Conservation (phyloP, 225 moss, liverwort and hornwort species). For the Straminergon stramineum region DNA sequence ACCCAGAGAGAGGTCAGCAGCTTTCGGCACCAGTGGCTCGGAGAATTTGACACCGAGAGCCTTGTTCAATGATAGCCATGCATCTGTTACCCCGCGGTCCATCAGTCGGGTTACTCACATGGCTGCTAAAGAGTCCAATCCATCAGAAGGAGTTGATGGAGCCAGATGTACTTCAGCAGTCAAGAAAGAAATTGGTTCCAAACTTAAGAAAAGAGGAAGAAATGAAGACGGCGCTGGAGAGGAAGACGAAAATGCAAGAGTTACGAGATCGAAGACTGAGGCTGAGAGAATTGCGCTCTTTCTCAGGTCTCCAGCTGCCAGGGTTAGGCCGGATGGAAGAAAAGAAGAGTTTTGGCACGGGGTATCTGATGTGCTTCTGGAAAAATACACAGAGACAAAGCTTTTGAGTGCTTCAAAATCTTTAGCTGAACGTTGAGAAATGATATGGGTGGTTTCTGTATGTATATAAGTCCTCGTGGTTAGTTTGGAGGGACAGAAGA, state of each 20-base stretch:
- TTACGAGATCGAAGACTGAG: constrained; percentile 29
- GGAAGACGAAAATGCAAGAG: background rate
- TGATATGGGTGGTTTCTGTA: background rate
- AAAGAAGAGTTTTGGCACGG: constrained; percentile 5
- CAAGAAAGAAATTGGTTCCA: background rate
- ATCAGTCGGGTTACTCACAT: background rate
- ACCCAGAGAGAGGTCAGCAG: constrained; percentile 4
- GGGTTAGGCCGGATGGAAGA: constrained; percentile 17
- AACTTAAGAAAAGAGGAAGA: constrained; percentile 18
- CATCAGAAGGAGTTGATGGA: background rate
- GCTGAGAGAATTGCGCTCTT: constrained; percentile 19
- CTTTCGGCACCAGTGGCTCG: background rate
- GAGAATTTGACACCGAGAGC: constrained; percentile 32
- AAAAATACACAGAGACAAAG: constrained; percentile 1
- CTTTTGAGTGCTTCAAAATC: background rate
- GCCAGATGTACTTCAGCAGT: background rate
- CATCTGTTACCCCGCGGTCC: background rate
- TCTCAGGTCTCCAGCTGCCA: constrained; percentile 29
- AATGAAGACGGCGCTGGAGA: background rate
- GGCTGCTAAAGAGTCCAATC: background rate
- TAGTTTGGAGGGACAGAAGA: background rate
- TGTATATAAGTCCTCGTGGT: background rate
- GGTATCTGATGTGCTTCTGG: constrained; percentile 5
- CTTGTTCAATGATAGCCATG: constrained; percentile 10
- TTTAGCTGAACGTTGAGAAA: background rate